Conservation (phyloP, 495 filamentous ascomycete genomes). For the Antarctomyces pellizariae region DNA sequence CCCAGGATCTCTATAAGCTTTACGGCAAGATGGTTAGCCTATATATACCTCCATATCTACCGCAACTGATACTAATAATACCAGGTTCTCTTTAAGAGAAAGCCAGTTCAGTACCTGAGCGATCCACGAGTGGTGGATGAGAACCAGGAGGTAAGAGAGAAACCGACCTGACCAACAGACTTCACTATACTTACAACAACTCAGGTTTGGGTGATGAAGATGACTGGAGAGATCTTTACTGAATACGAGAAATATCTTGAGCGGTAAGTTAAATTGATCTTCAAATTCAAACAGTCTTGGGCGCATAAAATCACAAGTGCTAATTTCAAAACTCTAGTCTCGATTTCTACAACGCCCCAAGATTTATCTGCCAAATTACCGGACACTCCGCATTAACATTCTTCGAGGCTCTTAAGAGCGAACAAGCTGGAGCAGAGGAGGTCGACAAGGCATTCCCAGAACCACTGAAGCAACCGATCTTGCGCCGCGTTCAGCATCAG, state of each 20-base stretch:
- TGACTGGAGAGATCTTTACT: slow-evolving; percentile 76
- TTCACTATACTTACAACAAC: slow-evolving; percentile 5
- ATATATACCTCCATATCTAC: too few species aligned
- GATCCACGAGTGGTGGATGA: slow-evolving; percentile 55
- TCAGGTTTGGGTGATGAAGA: slow-evolving; percentile 76
- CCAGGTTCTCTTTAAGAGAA: slow-evolving; percentile 88
- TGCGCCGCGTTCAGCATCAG: slow-evolving; percentile 78
- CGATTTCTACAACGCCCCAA: slow-evolving; percentile 30
- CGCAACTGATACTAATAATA: slow-evolving; percentile 3
- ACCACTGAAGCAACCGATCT: slow-evolving; percentile 68
- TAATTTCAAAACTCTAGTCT: slow-evolving; percentile 2
- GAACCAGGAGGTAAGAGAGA: slow-evolving; percentile 40
- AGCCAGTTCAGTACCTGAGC: slow-evolving; percentile 69
- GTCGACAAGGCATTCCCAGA: slow-evolving; percentile 85
- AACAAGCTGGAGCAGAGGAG: slow-evolving; percentile 67
- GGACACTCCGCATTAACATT: slow-evolving; percentile 85
- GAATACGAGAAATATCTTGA: slow-evolving; percentile 75
- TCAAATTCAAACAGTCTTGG: too few species aligned
- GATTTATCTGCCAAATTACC: slow-evolving; percentile 87
- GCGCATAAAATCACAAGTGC: neutral
- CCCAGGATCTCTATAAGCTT: too few species aligned
- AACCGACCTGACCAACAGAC: slow-evolving; percentile 3
- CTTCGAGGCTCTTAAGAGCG: slow-evolving; percentile 79
- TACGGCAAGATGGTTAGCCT: too few species aligned
- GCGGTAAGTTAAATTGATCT: slow-evolving; percentile 27